Evolutionary conservation across 768 basidiomycete species (phyloP), one percentile per base, ranked within the genome.

Genomic region (Lactarius akahatsu): DNA sequence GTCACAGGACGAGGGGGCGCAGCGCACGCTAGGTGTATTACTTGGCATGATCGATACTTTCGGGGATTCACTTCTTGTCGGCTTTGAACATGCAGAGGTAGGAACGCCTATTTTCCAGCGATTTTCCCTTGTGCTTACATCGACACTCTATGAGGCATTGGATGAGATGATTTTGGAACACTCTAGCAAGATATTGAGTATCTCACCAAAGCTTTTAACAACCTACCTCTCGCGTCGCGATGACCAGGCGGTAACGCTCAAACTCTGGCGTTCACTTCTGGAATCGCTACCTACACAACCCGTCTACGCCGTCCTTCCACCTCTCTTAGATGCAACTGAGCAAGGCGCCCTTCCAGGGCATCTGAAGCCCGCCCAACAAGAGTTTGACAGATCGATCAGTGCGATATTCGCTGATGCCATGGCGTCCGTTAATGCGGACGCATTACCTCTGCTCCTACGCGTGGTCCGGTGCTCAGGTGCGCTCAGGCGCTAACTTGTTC

Each of bases 221-320:
- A 76, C 80, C 0, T 91, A 90, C 68, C 77, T 91, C 28, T 67
- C 75, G 10, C 74, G 82, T 68, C 78, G 85, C 5, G 54, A 55
- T 13, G 72, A 76, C 55, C 73, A 79, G n/a, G 55, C 47, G 2
- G 75, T 69, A 7, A 73, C 77, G 28, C 63, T 74, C 30, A 54
- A 66, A 2, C 73, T 85, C 11, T 90, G 85, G 86, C 79, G 80
- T 55, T 71, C 75, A 3, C 74, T 89, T 20, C 78, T 91, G 1
- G 72, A 73, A 1, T 76, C 75, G 11, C 64, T 86, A 13, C 79
- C 82, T 2, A 58, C 73, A 5, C 73, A 78, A 32, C 73, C 74
- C 38, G 71, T 73, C 38, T 64, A 78, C 32, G 63, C 61, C 1
- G 64, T 77, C 0, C 71, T 87, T 3, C 66, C 70, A 0, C 72